These are phyloP conservation scores for Lentinula aciculospora DNA, from an alignment of 768 basidiomycete species.

Conservation along the genomic window DNA sequence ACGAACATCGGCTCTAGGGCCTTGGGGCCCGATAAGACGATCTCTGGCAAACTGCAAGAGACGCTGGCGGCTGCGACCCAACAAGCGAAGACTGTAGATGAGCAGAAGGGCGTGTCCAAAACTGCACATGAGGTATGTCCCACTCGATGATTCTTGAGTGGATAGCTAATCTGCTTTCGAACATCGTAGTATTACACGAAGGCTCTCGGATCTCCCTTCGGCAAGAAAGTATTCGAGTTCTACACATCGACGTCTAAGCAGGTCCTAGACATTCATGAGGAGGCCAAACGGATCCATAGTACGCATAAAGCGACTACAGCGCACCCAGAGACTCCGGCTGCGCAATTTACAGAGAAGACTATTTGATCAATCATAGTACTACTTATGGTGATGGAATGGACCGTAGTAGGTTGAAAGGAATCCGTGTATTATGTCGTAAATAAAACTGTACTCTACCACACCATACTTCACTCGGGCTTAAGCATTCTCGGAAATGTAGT, in stretches of 20 bases:
- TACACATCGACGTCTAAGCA: constrained; percentile 90
- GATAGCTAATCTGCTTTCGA: neutral
- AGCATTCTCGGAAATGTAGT: too few species aligned
- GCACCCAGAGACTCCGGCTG: constrained; percentile 8
- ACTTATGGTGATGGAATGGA: neutral
- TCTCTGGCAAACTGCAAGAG: constrained; percentile 67
- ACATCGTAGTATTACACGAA: constrained; percentile 64
- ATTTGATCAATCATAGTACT: neutral
- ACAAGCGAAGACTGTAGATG: constrained; percentile 72
- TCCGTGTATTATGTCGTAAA: too few species aligned
- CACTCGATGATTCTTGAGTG: neutral
- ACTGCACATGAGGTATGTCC: constrained; percentile 57
- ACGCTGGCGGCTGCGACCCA: constrained; percentile 58
- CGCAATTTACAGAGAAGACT: neutral
- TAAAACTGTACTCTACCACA: too few species aligned
- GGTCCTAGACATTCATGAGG: constrained; percentile 87
- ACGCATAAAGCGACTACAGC: constrained; percentile 39
- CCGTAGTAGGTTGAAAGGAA: too few species aligned
- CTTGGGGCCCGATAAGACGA: constrained; percentile 76
- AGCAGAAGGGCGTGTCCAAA: constrained; percentile 74
- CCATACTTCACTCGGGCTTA: too few species aligned
- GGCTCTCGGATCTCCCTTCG: constrained; percentile 71
- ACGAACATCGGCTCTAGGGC: constrained; percentile 60
- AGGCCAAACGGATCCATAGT: constrained; percentile 77
- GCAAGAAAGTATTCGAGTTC: constrained; percentile 71